These are phyloP conservation scores for Phytophthora tentaculata DNA, from an alignment of 352 stramenopile species.

Conservation along the genomic window DNA sequence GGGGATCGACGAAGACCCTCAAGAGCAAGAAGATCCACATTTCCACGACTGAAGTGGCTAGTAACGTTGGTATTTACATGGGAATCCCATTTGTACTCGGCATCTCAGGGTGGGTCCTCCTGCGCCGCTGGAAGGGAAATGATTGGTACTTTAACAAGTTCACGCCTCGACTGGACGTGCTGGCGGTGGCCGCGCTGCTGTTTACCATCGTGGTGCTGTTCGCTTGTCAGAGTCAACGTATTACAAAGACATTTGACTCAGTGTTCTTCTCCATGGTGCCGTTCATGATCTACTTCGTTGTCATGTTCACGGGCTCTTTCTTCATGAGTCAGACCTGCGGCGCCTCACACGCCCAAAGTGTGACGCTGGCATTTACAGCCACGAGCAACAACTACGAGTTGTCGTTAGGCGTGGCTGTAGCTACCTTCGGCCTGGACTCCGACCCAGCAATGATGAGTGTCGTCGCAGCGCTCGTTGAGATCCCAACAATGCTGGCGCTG, in stretches of 20 bases:
- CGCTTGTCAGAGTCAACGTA: conserved; percentile 69
- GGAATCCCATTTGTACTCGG: conserved; percentile 64
- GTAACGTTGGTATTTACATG: conserved; percentile 76
- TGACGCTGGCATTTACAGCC: conserved; percentile 73
- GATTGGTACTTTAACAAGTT: conserved; percentile 61
- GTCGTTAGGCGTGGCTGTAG: conserved; percentile 68
- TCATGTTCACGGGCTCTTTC: conserved; percentile 66
- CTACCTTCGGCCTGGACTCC: conserved; percentile 73
- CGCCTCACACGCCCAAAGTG: conserved; percentile 53
- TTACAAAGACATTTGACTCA: conserved; percentile 56
- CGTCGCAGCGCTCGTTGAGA: conserved; percentile 52
- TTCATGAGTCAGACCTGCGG: conserved; percentile 39
- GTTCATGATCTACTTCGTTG: conserved; percentile 67
- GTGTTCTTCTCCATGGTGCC: conserved; percentile 66
- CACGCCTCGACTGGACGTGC: conserved; percentile 45
- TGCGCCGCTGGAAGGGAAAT: conserved; percentile 44
- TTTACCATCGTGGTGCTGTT: conserved; percentile 81
- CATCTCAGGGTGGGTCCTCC: conserved; percentile 42
- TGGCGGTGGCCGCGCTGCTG: conserved; percentile 65
- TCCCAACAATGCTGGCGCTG: conserved; percentile 49
- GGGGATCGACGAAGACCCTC: conserved; percentile 31
- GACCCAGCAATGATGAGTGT: conserved; percentile 64
- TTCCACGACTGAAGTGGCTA: conserved; percentile 49
- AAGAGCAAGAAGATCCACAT: conserved; percentile 41
- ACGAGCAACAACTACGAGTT: conserved; percentile 90